phyloP scores from a whole-genome alignment of 2,329 filamentous ascomycete species.

The Beauveria sp. region DNA sequence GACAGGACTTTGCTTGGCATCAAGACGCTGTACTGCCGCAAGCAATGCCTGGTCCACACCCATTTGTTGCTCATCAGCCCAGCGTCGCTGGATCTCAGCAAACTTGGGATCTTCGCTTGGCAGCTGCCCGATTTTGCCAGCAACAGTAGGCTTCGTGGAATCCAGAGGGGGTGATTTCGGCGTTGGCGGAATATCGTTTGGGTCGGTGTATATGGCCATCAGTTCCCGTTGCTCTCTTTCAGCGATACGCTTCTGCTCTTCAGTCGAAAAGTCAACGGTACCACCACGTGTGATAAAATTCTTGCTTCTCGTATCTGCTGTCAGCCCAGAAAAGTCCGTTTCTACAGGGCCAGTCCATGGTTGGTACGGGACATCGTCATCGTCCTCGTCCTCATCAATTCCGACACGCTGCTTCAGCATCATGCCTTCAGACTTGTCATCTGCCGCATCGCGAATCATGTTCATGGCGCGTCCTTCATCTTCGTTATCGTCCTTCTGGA shows the following conservation, averaged over 20 bases:
- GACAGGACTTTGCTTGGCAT: slow-evolving; percentile 27
- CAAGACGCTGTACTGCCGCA: slow-evolving; percentile 36
- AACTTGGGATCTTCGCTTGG: slow-evolving; percentile 33
- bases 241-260: slow-evolving; percentile 47
- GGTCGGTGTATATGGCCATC: slow-evolving; percentile 51
- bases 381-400: slow-evolving; percentile 48
- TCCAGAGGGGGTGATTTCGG: slow-evolving; percentile 45
- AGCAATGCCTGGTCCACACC: slow-evolving; percentile 35
- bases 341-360: slow-evolving; percentile 43
- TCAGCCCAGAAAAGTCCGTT: slow-evolving; percentile 40
- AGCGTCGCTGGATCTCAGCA: slow-evolving; percentile 42
- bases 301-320: slow-evolving; percentile 37
- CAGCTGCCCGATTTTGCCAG: slow-evolving; percentile 27
- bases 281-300: slow-evolving; percentile 50
- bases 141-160: slow-evolving; percentile 15
- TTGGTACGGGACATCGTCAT: slow-evolving; percentile 46
- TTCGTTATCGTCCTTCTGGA: slow-evolving; percentile 65
- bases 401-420: slow-evolving; percentile 49
- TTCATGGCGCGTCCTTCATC: slow-evolving; percentile 60
- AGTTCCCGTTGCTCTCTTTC: slow-evolving; percentile 52
- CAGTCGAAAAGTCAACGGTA: slow-evolving; percentile 39
- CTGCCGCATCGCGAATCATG: slow-evolving; percentile 63
- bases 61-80: slow-evolving; percentile 37
- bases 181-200: slow-evolving; percentile 46
- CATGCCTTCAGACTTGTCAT: slow-evolving; percentile 67